Conservation (phyloP, 768 basidiomycete genomes). For the Boletus rubescentipes region DNA sequence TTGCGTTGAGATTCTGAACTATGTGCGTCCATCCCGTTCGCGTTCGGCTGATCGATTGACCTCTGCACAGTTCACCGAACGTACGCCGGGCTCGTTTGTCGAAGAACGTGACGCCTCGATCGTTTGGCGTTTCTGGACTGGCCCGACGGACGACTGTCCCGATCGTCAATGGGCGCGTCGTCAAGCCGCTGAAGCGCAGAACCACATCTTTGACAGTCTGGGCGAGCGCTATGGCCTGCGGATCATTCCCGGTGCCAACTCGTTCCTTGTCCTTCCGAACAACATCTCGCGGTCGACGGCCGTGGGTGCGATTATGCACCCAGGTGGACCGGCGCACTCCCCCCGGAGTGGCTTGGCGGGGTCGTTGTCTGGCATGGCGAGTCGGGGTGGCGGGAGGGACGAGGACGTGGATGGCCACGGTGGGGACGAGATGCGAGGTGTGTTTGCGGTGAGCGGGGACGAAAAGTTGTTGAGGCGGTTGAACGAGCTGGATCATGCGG, state of each 20-base stretch:
- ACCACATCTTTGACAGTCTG: constrained; percentile 87
- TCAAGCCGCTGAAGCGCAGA: constrained; percentile 89
- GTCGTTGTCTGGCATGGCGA: constrained; percentile 36
- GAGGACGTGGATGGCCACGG: constrained; percentile 17
- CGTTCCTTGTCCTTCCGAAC: constrained; percentile 81
- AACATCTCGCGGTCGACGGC: constrained; percentile 83
- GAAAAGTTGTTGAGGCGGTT: constrained; percentile 75
- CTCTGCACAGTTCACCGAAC: constrained; percentile 72
- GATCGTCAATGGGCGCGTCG: constrained; percentile 81
- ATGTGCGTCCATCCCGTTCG: constrained; percentile 50
- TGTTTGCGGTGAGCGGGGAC: constrained; percentile 69
- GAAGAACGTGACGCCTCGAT: constrained; percentile 82
- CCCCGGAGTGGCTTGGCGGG: constrained; percentile 33
- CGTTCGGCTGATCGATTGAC: neutral
- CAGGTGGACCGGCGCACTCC: constrained; percentile 49
- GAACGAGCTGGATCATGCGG: constrained; percentile 70
- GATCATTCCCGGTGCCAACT: constrained; percentile 77
- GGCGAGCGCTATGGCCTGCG: constrained; percentile 82
- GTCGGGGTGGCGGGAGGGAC: neutral
- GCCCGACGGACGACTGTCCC: constrained; percentile 40
- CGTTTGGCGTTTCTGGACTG: constrained; percentile 85
- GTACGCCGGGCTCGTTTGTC: constrained; percentile 82
- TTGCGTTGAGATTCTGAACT: constrained; percentile 80
- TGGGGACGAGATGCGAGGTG: constrained; percentile 51
- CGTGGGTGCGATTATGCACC: constrained; percentile 75